Evolutionary conservation across 208 protist species (phyloP), one percentile per base, ranked within the genome.

Genomic region (Acanthamoeba sp.): DNA sequence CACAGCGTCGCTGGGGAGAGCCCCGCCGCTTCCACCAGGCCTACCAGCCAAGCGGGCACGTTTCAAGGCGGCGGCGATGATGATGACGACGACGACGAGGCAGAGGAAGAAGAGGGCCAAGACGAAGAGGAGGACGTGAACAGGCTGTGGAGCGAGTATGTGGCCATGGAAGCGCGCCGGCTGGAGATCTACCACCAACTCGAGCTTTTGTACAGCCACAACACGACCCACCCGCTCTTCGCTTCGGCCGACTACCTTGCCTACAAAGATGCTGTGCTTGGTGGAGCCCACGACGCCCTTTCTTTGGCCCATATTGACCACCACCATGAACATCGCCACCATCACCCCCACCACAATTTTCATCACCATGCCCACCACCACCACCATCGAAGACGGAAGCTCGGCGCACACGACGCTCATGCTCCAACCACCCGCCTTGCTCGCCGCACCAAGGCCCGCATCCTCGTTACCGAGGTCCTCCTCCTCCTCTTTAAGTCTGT

Each of bases 151-250:
- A 22, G 48, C 45, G 78, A 88, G 45, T 88, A 52, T 45, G 29
- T 88, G 45, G 48, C 45, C 18, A 55, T 88, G 40, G 78, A 59
- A 32, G 14, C 78, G 20, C 78, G 78, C 9, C 45, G 78, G 27
- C 6, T 88, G 12, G 78, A 88, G 48, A 88, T 88, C 24, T 88
- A 88, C 45, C 40, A 88, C 32, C 78, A 88, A 22, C 45, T 88
- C 18, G 45, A 88, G 78, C 78, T 62, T n/a, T 27, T 62, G 9
- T 42, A 88, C 16, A n/a, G 24, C 16, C 78, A 88, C 2, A 45
- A 88, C 24, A 45, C n/a, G 4, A 42, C 36, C 45, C 57, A 88
- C 6, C 78, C 78, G 29, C 78, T 88, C 78, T 88, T 88, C 32
- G 32, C 45, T 16, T 88, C 78, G 45, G n/a, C 22, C 10, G 78